A percentile compares a stretch with the other conserved stretches of the same genome.
phyloP scores from a whole-genome alignment of 108 stramenopile genomes.

The Nitzschia sp. region DNA sequence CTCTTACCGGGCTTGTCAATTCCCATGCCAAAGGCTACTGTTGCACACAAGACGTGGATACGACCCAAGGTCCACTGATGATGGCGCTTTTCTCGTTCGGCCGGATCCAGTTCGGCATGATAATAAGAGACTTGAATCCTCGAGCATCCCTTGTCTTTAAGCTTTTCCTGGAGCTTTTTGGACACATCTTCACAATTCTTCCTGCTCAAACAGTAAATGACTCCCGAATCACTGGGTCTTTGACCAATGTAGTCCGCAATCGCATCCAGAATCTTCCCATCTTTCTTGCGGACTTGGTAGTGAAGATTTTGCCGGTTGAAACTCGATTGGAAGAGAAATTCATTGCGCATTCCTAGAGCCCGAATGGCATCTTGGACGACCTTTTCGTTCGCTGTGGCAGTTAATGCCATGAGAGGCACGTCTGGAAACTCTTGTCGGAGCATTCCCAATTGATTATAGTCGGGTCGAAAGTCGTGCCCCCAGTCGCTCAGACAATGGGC shows the following conservation, averaged over 20 bases:
- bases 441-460: slow-evolving; percentile 85
- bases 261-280: slow-evolving; percentile 65
- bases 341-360: slow-evolving; percentile 78
- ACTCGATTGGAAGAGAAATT: slow-evolving; percentile 68
- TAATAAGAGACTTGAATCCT: slow-evolving; percentile 86
- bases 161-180: slow-evolving; percentile 63
- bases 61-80: slow-evolving; percentile 86
- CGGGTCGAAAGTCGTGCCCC: slow-evolving; percentile 81
- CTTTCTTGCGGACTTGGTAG: slow-evolving; percentile 93
- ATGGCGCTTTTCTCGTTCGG: slow-evolving; percentile 81
- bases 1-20: slow-evolving; percentile 44
- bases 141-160: slow-evolving; percentile 54
- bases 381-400: slow-evolving; percentile 97
- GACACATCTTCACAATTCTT: slow-evolving; percentile 92
- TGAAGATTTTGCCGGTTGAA: slow-evolving; percentile 97
- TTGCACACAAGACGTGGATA: slow-evolving; percentile 94
- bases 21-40: slow-evolving; percentile 58
- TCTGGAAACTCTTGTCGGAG: slow-evolving; percentile 90
- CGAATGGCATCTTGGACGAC: slow-evolving; percentile 90
- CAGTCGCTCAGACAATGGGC: slow-evolving; percentile 83
- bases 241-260: slow-evolving; percentile 79
- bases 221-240: slow-evolving; percentile 85
- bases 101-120: slow-evolving; percentile 91
- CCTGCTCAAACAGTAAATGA: slow-evolving; percentile 95
- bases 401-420: slow-evolving; percentile 96